A percentile compares a stretch with the other conserved stretches of the same genome.
Evolutionary conservation across 192 early-diverging fungal genomes (phyloP).

Genomic region (Dissophora globulifera): DNA sequence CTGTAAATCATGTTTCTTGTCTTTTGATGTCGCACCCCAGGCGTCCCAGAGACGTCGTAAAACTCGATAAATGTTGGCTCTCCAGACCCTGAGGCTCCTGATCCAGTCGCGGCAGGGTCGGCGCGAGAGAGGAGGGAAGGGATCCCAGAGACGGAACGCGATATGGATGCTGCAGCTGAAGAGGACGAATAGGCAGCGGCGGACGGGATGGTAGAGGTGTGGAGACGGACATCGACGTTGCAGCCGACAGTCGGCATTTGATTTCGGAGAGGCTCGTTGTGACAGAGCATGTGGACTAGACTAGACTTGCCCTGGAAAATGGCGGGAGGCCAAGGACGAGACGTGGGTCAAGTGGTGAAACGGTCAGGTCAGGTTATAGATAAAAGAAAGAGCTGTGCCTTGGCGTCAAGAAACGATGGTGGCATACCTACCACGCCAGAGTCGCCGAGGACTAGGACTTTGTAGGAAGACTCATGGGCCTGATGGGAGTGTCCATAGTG

Average conservation of each 20-base stretch:
- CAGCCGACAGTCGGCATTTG: slow-evolving; percentile 61
- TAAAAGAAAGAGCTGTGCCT: not conserved
- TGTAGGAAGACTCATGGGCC: slow-evolving; percentile 13
- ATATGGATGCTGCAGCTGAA: not conserved
- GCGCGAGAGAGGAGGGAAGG: slow-evolving; percentile 3
- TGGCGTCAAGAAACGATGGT: not conserved
- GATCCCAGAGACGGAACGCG: slow-evolving; percentile 3
- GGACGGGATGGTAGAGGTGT: slow-evolving; percentile 20
- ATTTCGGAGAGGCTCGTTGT: slow-evolving; percentile 50
- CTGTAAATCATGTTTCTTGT: slow-evolving; percentile 63
- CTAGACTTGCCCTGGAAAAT: slow-evolving; percentile 60
- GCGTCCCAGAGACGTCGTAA: slow-evolving; percentile 61
- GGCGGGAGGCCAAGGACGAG: not conserved
- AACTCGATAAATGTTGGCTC: slow-evolving; percentile 65
- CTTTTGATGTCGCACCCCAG: slow-evolving; percentile 52
- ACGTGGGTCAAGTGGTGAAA: no score
- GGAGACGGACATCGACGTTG: slow-evolving; percentile 60
- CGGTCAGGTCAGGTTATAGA: not conserved
- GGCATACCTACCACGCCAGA: slow-evolving; percentile 33
- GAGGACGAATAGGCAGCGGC: not conserved
- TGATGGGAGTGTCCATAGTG: not conserved
- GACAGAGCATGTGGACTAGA: slow-evolving; percentile 64
- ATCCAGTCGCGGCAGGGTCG: not conserved
- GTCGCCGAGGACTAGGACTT: slow-evolving; percentile 42
- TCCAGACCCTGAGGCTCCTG: not conserved